These are phyloP conservation scores for Thielaviopsis punctulata DNA, from an alignment of 2,329 filamentous ascomycete genomes.

Conservation along the genomic window DNA sequence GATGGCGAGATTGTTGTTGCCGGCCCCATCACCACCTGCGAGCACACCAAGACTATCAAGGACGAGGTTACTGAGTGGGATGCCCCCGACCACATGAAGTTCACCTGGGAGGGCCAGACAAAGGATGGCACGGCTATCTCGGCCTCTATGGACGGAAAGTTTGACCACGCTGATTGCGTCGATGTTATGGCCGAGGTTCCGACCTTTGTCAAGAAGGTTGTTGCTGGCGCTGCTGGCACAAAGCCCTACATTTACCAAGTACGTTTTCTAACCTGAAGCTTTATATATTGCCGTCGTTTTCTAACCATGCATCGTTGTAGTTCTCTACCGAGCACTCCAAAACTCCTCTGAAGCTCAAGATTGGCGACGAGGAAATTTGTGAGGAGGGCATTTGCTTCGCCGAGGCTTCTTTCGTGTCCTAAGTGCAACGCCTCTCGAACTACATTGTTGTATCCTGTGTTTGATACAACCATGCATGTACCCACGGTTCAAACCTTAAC, in stretches of 20 bases:
- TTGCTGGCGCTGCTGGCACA: constrained; percentile 72
- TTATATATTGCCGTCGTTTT: background rate
- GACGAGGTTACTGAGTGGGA: constrained; percentile 79
- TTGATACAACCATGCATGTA: background rate
- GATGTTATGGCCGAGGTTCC: constrained; percentile 96
- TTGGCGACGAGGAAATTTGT: constrained; percentile 59
- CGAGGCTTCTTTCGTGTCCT: constrained; percentile 94
- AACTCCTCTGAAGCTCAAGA: constrained; percentile 63
- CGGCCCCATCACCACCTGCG: constrained; percentile 44
- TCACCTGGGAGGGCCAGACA: constrained; percentile 60
- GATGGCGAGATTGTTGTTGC: constrained; percentile 66
- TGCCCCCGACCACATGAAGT: constrained; percentile 60
- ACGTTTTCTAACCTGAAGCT: background rate
- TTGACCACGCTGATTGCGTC: constrained; percentile 56
- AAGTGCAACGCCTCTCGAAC: constrained; percentile 13
- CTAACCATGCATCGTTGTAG: constrained; percentile 24
- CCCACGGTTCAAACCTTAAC: background rate
- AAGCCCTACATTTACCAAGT: constrained; percentile 98
- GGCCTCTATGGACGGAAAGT: constrained; percentile 48
- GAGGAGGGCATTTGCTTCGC: constrained; percentile 69
- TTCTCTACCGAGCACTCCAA: constrained; percentile 48
- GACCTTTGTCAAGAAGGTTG: constrained; percentile 86
- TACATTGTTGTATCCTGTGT: background rate
- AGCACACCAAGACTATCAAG: constrained; percentile 50
- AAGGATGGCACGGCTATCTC: constrained; percentile 59